Conservation (phyloP, 257 asterid species). For the Solanum gracilifrons region DNA sequence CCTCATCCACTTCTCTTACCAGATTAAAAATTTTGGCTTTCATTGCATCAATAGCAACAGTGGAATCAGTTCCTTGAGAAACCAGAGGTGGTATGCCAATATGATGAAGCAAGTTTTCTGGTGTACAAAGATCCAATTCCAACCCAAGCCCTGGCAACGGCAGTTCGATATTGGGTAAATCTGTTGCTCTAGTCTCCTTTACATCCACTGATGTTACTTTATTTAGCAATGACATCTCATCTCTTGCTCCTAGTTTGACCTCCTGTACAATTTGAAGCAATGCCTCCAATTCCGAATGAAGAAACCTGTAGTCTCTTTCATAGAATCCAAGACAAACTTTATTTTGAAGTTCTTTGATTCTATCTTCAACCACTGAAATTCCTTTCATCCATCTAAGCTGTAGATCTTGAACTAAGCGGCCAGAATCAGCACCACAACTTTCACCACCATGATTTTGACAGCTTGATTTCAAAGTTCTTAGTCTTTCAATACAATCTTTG, state of each 20-base stretch:
- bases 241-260: slow-evolving; percentile 44
- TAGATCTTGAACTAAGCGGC: slow-evolving; percentile 23
- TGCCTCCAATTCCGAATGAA: slow-evolving; percentile 56
- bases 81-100: slow-evolving; percentile 38
- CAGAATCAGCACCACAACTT: slow-evolving; percentile 19
- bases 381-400: slow-evolving; percentile 43
- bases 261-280: slow-evolving; percentile 42
- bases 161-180: slow-evolving; percentile 13
- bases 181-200: slow-evolving; percentile 19
- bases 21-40: slow-evolving; percentile 72
- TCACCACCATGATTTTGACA: slow-evolving; percentile 24
- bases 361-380: slow-evolving; percentile 44
- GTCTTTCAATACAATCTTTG: slow-evolving; percentile 53
- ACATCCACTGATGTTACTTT: slow-evolving; percentile 18
- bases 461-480: slow-evolving; percentile 34
- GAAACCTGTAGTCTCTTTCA: slow-evolving; percentile 43
- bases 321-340: slow-evolving; percentile 30
- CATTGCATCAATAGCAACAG: slow-evolving; percentile 52
- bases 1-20: slow-evolving; percentile 81
- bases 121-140: slow-evolving; percentile 69
- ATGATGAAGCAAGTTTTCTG: slow-evolving; percentile 59
- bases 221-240: slow-evolving; percentile 16
- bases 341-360: slow-evolving; percentile 55
- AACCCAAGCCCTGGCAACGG: slow-evolving; percentile 42
- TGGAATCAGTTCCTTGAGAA: slow-evolving; percentile 44